Evolutionary conservation across 208 protist genomes (phyloP), one percentile per base, ranked within the genome.

Genomic region (Leishmania tropica): DNA sequence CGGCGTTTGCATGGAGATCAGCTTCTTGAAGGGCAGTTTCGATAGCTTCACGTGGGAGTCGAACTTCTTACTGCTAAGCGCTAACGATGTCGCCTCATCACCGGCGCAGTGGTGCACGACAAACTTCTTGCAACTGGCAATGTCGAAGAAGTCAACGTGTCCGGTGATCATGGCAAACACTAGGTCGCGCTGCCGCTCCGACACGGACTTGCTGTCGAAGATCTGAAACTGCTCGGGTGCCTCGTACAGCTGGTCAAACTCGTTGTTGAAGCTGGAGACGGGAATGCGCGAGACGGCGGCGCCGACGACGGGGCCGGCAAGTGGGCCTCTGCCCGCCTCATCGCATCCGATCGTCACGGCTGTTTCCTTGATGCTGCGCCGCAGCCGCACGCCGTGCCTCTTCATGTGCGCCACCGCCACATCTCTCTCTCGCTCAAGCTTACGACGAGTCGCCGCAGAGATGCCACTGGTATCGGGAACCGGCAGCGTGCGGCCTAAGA

Each of bases 301-400:
- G 42, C 90, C 96, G 10, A 98, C 94, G 5, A 98, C 95, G 0
- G 96, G 96, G 0, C 96, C 96, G 1, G 96, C 96, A 7, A 98
- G 88, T 6, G 95, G 95, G 2, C 96, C 96, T 24, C 95, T 85
- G 31, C 96, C 96, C 3, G 95, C 95, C 87, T 98, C 96, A 74
- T 98, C 96, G 76, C 93, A 96, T 60, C 96, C 96, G 75, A 98
- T 96, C 31, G 88, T 91, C 51, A 98, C 79, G 53, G 90, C 90
- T 31, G 95, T 95, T 79, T 98, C 95, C 86, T 94, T 94, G 47
- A 96, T 88, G 85, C 93, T 98, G 37, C 95, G 90, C 19, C 93
- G 90, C 81, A 96, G 83, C 35, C 84, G 81, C 45, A 98, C 90
- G 28, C 93, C 95, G 75, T 95, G 64, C 72, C 91, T 92, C 76